Base-by-base conservation (phyloP, 2,329 filamentous ascomycete species). In the Colletotrichum sp. region DNA sequence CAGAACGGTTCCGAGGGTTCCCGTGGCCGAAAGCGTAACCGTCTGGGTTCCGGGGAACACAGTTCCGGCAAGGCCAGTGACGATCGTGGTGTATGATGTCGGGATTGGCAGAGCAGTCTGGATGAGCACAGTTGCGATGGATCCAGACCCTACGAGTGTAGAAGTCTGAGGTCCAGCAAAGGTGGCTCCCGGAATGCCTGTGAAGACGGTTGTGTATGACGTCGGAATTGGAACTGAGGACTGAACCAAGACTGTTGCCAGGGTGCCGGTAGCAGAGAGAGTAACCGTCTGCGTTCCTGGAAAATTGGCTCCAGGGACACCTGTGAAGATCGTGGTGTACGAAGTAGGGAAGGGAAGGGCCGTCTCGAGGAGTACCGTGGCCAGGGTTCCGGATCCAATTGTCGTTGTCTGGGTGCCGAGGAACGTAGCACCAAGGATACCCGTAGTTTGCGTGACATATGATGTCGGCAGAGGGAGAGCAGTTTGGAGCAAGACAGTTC, bases 341-440 rank as follows among this genome's bases (percentile, higher is more conserved):
- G 71, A 70, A 2, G 64, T 38, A 10, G 48, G 38, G 5, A 28
- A 43, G 18, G 72, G 68, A 21, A 74, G 48, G 2, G 72, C 72
- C 1, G 72, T 74, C 36, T 74, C 21, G 16, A 74, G 55, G 3
- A 74, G 34, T 0, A 74, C 72, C 2, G 72, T 74, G 71, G 71
- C 4, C 69, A 13, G 1, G 21, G n/a, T 59, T 5, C 71, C 66
- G 2, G 43, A 26, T 2, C 58, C 36, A 2, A 74, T 34, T 2
- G 71, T 70, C 24, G 43, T 24, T 8, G 48, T 21, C 48, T 55
- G 48, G 1, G 64, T 67, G 30, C 64, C 64, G 21, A 36, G 14
- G n/a, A 67, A 61, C 0, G 58, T 61, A 10, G 64, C 70, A 1
- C 36, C 70, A 8, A 56, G 14, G 36, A 62, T 8, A 7, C 68